These are phyloP conservation scores for Beauveria rudraprayagi DNA, from an alignment of 2,329 filamentous ascomycete species.

Conservation along the genomic window DNA sequence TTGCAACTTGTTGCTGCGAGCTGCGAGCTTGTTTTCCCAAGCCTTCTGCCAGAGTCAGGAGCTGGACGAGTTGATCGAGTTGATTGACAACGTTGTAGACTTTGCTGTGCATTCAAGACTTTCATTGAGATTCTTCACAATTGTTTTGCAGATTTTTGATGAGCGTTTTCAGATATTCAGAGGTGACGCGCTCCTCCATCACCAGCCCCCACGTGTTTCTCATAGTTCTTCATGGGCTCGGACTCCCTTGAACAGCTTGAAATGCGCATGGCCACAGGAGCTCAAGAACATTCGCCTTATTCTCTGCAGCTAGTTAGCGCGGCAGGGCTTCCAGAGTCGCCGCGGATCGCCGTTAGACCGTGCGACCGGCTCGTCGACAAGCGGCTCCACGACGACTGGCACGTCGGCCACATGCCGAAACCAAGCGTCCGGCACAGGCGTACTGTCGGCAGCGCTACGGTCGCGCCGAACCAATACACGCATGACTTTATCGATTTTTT, in stretches of 20 bases:
- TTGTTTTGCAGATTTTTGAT: not conserved
- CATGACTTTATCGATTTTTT: not conserved
- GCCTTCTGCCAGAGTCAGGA: not conserved
- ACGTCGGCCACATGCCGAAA: not conserved
- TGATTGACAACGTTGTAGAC: not conserved
- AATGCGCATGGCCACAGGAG: not conserved
- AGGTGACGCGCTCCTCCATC: not conserved
- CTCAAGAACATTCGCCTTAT: not conserved
- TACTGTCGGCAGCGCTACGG: not conserved
- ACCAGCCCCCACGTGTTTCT: not conserved
- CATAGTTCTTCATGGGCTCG: not conserved
- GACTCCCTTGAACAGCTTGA: not conserved
- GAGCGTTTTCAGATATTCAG: not conserved
- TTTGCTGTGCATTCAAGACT: not conserved
- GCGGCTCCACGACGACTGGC: not conserved
- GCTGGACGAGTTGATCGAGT: not conserved
- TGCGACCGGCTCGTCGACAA: not conserved
- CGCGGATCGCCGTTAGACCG: not conserved
- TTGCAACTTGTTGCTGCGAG: conserved; percentile 1
- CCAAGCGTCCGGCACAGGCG: not conserved
- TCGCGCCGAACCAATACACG: not conserved
- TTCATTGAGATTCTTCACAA: not conserved
- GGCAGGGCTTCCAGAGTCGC: not conserved
- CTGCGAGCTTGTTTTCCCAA: not conserved
- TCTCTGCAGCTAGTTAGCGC: too few species aligned